phyloP scores from a whole-genome alignment of 1,284 basidiomycete species.

The Cutaneotrichosporon cyanovorans region DNA sequence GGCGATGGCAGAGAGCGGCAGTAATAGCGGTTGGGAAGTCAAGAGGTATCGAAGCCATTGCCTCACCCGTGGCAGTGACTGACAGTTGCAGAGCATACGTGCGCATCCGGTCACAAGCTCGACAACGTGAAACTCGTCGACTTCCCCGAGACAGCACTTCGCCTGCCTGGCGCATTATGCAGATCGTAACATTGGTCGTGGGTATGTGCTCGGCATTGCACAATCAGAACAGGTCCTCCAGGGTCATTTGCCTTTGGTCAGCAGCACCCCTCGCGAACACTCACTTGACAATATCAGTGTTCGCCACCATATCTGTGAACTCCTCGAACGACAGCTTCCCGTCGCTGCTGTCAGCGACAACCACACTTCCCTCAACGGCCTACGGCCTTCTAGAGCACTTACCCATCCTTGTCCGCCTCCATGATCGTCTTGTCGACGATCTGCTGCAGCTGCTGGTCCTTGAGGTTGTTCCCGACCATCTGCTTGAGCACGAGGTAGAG shows the following conservation, averaged over 20 bases:
- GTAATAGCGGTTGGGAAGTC: too few relatives aligned
- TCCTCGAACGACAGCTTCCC: conserved; percentile 96
- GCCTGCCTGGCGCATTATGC: too few relatives aligned
- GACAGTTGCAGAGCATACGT: too few relatives aligned
- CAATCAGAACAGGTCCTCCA: conserved; percentile 75
- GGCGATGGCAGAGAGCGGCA: too few relatives aligned
- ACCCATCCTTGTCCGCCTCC: conserved; percentile 92
- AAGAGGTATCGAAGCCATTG: too few relatives aligned
- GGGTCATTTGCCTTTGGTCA: conserved; percentile 93
- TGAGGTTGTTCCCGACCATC: conserved; percentile 99
- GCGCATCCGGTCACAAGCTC: too few relatives aligned
- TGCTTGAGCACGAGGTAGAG: conserved; percentile 97
- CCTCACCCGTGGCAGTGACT: too few relatives aligned
- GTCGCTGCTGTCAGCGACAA: conserved; percentile 51
- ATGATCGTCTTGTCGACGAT: conserved; percentile 99
- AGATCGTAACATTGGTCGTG: too few relatives aligned
- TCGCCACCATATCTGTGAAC: conserved; percentile 93
- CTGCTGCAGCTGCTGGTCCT: conserved; percentile 98
- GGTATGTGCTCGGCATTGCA: background rate
- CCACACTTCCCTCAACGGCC: background rate
- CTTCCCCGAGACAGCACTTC: too few relatives aligned
- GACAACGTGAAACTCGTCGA: too few relatives aligned
- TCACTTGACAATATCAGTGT: conserved; percentile 57
- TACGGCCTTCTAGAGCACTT: too few relatives aligned
- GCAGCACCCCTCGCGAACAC: conserved; percentile 48